Conservation (phyloP, 2,329 filamentous ascomycete species). For the Teratosphaeria zuluensis region DNA sequence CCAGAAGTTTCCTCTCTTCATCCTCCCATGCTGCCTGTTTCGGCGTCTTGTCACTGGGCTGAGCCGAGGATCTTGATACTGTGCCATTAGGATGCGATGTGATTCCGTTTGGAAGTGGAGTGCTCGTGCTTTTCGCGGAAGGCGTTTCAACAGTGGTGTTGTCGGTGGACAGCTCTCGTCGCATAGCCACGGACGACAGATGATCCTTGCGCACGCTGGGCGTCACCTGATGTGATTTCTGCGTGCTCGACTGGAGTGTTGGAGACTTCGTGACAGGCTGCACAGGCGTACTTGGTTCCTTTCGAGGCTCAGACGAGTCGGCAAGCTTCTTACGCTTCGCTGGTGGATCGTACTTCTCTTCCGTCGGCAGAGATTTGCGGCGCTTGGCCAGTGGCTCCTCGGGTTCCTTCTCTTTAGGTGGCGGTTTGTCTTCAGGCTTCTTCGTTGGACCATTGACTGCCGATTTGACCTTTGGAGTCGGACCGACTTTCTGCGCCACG, state of each 20-base stretch:
- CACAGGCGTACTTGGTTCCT: conserved; percentile 17
- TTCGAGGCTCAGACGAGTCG: conserved; percentile 7
- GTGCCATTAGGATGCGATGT: conserved; percentile 5
- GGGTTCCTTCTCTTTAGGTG: not conserved
- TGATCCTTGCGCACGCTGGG: conserved; percentile 20
- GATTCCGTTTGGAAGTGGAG: conserved; percentile 9
- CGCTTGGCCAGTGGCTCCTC: not conserved
- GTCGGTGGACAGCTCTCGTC: conserved; percentile 16
- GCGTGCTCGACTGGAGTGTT: conserved; percentile 6
- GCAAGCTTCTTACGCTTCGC: conserved; percentile 15
- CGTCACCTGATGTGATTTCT: conserved; percentile 17
- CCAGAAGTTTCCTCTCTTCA: conserved; percentile 31
- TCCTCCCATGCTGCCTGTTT: conserved; percentile 29
- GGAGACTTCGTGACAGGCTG: conserved; percentile 14
- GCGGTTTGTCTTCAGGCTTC: not conserved
- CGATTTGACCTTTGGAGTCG: conserved; percentile 1
- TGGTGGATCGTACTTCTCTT: conserved; percentile 8
- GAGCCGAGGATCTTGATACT: not conserved
- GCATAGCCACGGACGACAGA: conserved; percentile 14
- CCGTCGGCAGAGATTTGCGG: conserved; percentile 3
- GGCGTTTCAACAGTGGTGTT: conserved; percentile 16
- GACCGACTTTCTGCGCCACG: conserved; percentile 21
- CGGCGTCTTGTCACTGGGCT: conserved; percentile 15
- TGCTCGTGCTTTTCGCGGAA: conserved; percentile 11
- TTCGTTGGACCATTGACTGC: conserved; percentile 1